A percentile compares a stretch with the other conserved stretches of the same genome.
Evolutionary conservation across 1,284 basidiomycete genomes (phyloP).

Genomic region (Spongiforma sp.): DNA sequence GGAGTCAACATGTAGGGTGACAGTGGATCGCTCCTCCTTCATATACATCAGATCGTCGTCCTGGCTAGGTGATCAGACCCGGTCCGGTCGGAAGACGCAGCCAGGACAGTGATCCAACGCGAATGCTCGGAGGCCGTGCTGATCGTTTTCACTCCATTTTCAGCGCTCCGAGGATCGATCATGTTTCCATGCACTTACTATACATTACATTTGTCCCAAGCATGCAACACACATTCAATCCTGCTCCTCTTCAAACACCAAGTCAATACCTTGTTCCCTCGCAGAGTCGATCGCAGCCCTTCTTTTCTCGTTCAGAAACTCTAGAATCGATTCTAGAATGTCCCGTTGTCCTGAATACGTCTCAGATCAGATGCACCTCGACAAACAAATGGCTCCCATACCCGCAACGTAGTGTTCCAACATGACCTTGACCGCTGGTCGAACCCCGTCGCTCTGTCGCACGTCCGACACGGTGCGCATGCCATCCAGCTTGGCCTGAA

Average conservation of each 20-base stretch:
- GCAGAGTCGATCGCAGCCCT: slow-evolving; percentile 50
- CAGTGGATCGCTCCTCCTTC: too few relatives aligned
- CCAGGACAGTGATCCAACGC: too few relatives aligned
- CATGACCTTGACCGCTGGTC: slow-evolving; percentile 61
- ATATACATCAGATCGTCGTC: too few relatives aligned
- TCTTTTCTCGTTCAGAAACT: slow-evolving; percentile 52
- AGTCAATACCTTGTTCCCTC: slow-evolving; percentile 53
- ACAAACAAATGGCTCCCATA: slow-evolving; percentile 21
- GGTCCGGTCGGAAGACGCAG: too few relatives aligned
- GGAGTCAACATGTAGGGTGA: too few relatives aligned
- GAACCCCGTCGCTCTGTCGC: slow-evolving; percentile 35
- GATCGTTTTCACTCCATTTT: too few relatives aligned
- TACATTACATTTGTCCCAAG: too few relatives aligned
- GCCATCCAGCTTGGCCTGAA: slow-evolving; percentile 56
- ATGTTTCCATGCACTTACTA: too few relatives aligned
- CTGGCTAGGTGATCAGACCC: too few relatives aligned
- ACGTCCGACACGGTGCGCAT: slow-evolving; percentile 45
- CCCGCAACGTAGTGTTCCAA: slow-evolving; percentile 63
- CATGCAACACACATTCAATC: too few relatives aligned
- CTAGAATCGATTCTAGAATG: slow-evolving; percentile 47
- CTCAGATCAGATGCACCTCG: background rate
- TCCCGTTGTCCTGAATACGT: slow-evolving; percentile 45
- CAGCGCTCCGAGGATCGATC: too few relatives aligned
- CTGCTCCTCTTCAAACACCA: slow-evolving; percentile 53
- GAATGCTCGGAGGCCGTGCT: too few relatives aligned